phyloP scores from a whole-genome alignment of 768 basidiomycete species.

The Trametes maxima region DNA sequence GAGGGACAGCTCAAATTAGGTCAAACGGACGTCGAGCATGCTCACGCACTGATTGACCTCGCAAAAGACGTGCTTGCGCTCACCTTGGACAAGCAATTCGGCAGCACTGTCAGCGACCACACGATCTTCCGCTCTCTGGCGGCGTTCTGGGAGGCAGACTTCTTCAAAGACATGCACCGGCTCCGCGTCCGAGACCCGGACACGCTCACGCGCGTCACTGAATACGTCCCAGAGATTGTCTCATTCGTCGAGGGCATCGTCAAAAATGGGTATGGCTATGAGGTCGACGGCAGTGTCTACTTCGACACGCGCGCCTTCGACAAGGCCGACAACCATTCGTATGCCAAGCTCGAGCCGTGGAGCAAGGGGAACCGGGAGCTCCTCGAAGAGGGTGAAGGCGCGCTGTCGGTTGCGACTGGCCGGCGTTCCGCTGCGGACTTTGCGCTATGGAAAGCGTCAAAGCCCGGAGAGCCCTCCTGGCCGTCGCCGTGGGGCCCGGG shows the following conservation, averaged over 20 bases:
- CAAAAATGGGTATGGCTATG: conserved; percentile 82
- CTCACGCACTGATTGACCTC: conserved; percentile 65
- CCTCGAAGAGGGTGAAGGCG: conserved; percentile 93
- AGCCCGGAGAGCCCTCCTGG: conserved; percentile 97
- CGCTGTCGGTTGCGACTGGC: conserved; percentile 56
- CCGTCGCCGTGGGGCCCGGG: conserved; percentile 94
- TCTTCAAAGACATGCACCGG: conserved; percentile 91
- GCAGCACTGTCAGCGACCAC: conserved; percentile 82
- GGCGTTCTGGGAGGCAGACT: conserved; percentile 85
- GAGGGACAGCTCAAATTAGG: conserved; percentile 45
- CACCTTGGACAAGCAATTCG: conserved; percentile 78
- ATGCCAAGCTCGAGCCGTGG: conserved; percentile 96
- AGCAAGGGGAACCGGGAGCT: conserved; percentile 91
- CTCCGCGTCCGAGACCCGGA: conserved; percentile 87
- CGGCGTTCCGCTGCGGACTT: conserved; percentile 90
- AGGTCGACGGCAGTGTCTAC: conserved; percentile 82
- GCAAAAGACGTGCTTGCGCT: conserved; percentile 77
- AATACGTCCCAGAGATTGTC: conserved; percentile 95
- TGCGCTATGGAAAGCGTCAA: conserved; percentile 97
- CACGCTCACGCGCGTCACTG: conserved; percentile 91
- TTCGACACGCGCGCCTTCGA: conserved; percentile 89
- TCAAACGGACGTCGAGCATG: conserved; percentile 44
- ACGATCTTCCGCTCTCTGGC: conserved; percentile 81
- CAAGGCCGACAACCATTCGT: conserved; percentile 71
- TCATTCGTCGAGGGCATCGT: conserved; percentile 85